Conservation (phyloP, 2,329 filamentous ascomycete genomes). For the Diaporthe vexans region DNA sequence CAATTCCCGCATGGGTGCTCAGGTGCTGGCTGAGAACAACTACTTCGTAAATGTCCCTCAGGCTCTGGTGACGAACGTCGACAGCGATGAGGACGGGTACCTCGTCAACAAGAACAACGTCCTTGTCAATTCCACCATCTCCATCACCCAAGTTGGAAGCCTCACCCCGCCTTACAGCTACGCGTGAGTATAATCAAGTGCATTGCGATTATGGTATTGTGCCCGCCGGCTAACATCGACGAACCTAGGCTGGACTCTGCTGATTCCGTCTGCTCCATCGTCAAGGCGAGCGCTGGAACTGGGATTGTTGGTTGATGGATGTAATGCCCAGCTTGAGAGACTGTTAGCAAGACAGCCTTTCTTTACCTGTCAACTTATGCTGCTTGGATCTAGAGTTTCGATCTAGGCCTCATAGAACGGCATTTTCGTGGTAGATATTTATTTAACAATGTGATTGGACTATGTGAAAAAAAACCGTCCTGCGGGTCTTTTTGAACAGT, state of each 20-base stretch:
- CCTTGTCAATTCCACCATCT: conserved; percentile 54
- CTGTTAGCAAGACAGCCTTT: not conserved
- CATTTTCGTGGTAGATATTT: conserved; percentile 15
- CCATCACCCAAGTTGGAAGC: conserved; percentile 52
- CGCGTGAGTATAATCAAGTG: conserved; percentile 46
- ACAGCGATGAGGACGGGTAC: conserved; percentile 61
- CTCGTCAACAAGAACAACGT: conserved; percentile 60
- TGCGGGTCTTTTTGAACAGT: not conserved
- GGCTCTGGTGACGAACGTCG: conserved; percentile 56
- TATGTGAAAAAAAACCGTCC: not conserved
- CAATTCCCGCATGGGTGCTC: conserved; percentile 66
- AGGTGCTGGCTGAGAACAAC: conserved; percentile 67
- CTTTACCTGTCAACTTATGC: not conserved
- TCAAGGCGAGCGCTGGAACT: conserved; percentile 30
- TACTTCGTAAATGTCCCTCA: conserved; percentile 61
- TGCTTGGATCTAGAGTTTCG: not conserved
- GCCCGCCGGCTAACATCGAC: not conserved
- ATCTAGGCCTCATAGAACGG: not conserved
- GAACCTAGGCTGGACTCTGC: conserved; percentile 31
- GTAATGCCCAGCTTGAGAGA: not conserved
- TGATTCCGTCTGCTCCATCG: conserved; percentile 33
- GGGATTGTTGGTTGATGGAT: conserved; percentile 27
- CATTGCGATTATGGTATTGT: not conserved
- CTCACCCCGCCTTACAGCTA: conserved; percentile 54
- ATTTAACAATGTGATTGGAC: not conserved